Base-by-base conservation (phyloP, 2,329 filamentous ascomycete genomes). In the Aureobasidium sp. region DNA sequence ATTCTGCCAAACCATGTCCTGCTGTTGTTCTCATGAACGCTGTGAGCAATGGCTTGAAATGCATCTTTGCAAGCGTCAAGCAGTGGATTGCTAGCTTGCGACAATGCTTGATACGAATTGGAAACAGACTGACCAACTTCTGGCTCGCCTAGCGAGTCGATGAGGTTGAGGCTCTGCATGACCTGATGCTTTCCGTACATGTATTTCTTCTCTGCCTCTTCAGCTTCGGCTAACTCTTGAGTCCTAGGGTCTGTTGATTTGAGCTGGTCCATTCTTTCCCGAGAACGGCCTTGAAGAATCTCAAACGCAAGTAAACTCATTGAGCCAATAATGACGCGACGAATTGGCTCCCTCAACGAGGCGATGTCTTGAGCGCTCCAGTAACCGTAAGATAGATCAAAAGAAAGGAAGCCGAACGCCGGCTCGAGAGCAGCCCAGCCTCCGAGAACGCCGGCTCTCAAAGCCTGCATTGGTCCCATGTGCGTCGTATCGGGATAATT, bases 291-390 rank as follows among this genome's bases (percentile, higher is more conserved):
- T 47, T 59, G 52, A 26, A 57, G 41, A 7, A 63, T 52, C 12
- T 63, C 50, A 17, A 63, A 56, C 13, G 52, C 52, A 5, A 63
- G 51, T 3, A 63, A 29, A 53, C 61, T 53, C n/a, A 63, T 37
- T 3, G 61, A 48, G 10, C 32, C 67, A 0, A 74, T 62, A 63
- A 77, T 71, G 9, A 74, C 67, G 10, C 75, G 69, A 0, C 77
- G 71, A 0, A 79, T 64, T 0, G 71, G 72, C 4, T 70, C 70
- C 13, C 76, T 71, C 7, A 82, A 63, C 0, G 66, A 66, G 5
- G 70, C 69, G 17, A 82, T 71, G 20, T 81, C 77, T 9, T 77
- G 73, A 1, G 79, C 69, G 17, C 70, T 75, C 79, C 79, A 82
- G 2, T 74, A 69, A 1, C 78, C 75, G 3, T 76, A 69, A 0